phyloP scores from a whole-genome alignment of 768 basidiomycete genomes.

The Suillus ampliporus region DNA sequence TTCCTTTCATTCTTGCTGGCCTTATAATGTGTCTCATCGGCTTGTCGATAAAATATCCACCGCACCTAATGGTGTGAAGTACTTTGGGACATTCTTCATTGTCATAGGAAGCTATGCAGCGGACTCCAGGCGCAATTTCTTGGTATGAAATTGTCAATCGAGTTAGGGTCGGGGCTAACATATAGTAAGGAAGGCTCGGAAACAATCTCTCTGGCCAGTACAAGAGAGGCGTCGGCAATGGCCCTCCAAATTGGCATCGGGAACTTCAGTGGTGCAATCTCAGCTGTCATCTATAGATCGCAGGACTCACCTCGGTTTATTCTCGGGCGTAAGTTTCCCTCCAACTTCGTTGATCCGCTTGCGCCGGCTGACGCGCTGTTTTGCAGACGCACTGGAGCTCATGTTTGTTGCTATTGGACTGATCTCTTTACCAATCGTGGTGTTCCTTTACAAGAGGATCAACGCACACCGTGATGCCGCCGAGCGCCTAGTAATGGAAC shows the following conservation, averaged over 20 bases:
- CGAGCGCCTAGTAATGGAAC: slow-evolving; percentile 17
- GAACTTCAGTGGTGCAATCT: slow-evolving; percentile 66
- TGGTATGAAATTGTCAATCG: too few relatives aligned
- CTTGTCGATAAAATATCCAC: slow-evolving; percentile 68
- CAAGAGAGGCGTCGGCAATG: too few relatives aligned
- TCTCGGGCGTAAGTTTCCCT: slow-evolving; percentile 54
- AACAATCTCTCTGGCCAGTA: too few relatives aligned
- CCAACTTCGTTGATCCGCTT: not conserved
- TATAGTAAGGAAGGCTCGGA: too few relatives aligned
- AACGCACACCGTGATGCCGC: slow-evolving; percentile 55
- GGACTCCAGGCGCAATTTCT: too few relatives aligned
- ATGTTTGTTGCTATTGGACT: slow-evolving; percentile 74
- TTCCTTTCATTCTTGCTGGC: slow-evolving; percentile 61
- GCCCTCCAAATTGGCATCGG: slow-evolving; percentile 75
- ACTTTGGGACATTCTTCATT: slow-evolving; percentile 71
- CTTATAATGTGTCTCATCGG: slow-evolving; percentile 59
- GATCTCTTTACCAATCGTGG: slow-evolving; percentile 52
- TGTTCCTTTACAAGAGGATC: slow-evolving; percentile 57
- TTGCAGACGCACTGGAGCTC: slow-evolving; percentile 62
- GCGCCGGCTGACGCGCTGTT: not conserved
- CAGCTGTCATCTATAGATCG: slow-evolving; percentile 62
- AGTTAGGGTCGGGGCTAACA: too few relatives aligned
- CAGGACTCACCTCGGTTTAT: slow-evolving; percentile 64
- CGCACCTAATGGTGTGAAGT: slow-evolving; percentile 61
- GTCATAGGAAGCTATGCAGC: too few relatives aligned